Percentiles rank a stretch among this genome's conserved stretches.
Evolutionary conservation across 2,329 filamentous ascomycete genomes (phyloP).

Genomic region (Davidsoniella eucalypti): DNA sequence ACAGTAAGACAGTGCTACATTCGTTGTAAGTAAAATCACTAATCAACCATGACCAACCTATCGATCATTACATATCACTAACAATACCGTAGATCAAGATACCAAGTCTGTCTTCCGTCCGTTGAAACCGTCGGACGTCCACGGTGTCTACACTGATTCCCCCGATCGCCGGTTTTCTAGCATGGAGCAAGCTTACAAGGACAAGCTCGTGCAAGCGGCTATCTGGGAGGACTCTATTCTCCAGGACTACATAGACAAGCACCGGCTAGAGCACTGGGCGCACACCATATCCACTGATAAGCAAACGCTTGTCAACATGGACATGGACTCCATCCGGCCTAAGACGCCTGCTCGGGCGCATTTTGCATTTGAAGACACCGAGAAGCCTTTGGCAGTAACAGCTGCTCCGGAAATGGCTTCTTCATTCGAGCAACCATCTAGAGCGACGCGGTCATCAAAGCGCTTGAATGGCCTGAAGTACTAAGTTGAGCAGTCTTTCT

Average conservation of each 20-base stretch:
- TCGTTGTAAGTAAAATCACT: conserved; percentile 36
- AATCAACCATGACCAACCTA: not conserved
- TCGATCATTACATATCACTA: conserved; percentile 16
- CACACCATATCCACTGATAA: conserved; percentile 24
- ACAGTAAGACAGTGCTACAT: conserved; percentile 49
- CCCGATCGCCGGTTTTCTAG: conserved; percentile 43
- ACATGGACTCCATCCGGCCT: conserved; percentile 18
- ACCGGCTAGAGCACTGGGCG: conserved; percentile 54
- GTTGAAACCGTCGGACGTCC: conserved; percentile 33
- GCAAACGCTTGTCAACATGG: conserved; percentile 20
- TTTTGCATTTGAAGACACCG: too few species aligned
- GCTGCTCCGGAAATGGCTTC: not conserved
- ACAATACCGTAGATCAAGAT: conserved; percentile 22
- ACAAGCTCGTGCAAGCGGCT: conserved; percentile 56
- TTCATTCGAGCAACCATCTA: not conserved
- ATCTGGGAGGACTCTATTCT: conserved; percentile 54
- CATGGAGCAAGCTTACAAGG: conserved; percentile 45
- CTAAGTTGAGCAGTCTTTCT: conserved; percentile 10
- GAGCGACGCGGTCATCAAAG: conserved; percentile 10
- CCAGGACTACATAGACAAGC: conserved; percentile 46
- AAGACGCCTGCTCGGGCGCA: too few species aligned
- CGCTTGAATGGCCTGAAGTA: conserved; percentile 8
- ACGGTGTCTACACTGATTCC: conserved; percentile 44
- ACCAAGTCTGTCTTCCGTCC: conserved; percentile 28
- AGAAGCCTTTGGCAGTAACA: not conserved